Conservation (phyloP, 2,329 filamentous ascomycete genomes). For the Chrysoporthe cubensis region DNA sequence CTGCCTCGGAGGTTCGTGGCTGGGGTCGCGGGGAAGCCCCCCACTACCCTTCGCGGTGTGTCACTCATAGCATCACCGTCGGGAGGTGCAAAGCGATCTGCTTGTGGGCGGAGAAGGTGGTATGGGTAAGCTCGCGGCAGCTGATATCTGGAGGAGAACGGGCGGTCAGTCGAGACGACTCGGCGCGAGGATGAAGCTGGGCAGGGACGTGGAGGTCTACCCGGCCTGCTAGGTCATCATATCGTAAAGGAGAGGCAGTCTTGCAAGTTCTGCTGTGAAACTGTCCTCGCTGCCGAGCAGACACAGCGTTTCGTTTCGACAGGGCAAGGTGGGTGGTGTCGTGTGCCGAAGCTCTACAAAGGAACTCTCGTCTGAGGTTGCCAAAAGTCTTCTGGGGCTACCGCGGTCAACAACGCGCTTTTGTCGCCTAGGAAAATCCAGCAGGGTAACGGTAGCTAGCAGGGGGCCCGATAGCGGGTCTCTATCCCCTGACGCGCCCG, state of each 20-base stretch:
- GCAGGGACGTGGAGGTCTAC: neutral
- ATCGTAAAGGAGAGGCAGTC: slow-evolving; percentile 20
- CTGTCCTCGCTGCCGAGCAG: slow-evolving; percentile 4
- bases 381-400: slow-evolving; percentile 15
- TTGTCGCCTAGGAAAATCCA: slow-evolving; percentile 11
- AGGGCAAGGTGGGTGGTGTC: neutral
- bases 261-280: slow-evolving; percentile 1
- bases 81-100: slow-evolving; percentile 3
- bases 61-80: slow-evolving; percentile 30
- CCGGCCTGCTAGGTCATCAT: slow-evolving; percentile 29
- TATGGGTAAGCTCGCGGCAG: slow-evolving; percentile 28
- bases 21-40: slow-evolving; percentile 29
- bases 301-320: neutral
- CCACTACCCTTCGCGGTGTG: slow-evolving; percentile 27
- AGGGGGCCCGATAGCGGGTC: slow-evolving; percentile 4
- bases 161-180: slow-evolving; percentile 8
- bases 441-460: slow-evolving; percentile 14
- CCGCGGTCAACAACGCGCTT: slow-evolving; percentile 20
- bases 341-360: neutral
- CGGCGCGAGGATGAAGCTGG: slow-evolving; percentile 6
- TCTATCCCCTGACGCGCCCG: neutral
- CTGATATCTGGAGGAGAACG: slow-evolving; percentile 21
- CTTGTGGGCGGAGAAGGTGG: slow-evolving; percentile 4
- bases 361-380: slow-evolving; percentile 1
- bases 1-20: slow-evolving; percentile 28